Evolutionary conservation across 805 yeast species (phyloP).

Genomic region (Millerago galiae): DNA sequence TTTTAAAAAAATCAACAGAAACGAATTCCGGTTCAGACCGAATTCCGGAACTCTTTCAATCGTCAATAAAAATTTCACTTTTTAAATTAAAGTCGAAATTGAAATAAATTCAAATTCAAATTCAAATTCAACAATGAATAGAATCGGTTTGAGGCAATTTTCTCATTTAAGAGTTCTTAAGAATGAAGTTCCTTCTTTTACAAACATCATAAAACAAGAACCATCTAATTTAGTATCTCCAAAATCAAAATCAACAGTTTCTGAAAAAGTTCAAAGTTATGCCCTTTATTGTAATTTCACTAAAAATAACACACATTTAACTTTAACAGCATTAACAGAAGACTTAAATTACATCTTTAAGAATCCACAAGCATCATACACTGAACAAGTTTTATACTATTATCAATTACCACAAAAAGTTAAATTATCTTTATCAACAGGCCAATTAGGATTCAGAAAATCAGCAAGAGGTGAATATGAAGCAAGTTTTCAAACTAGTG

Average conservation of each 20-base stretch:
- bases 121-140: too few species aligned
- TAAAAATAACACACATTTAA: conserved; percentile 76
- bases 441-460: conserved; percentile 83
- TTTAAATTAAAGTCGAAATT: too few species aligned
- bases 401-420: conserved; percentile 75
- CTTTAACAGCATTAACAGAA: conserved; percentile 65
- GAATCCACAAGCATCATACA: conserved; percentile 49
- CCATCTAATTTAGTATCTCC: conserved; percentile 7
- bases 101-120: too few species aligned
- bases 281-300: conserved; percentile 72
- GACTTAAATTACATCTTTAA: conserved; percentile 53
- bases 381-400: conserved; percentile 71
- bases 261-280: conserved; percentile 44
- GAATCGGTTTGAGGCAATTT: too few species aligned
- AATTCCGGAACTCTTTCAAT: too few species aligned
- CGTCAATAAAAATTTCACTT: too few species aligned
- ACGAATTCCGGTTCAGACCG: too few species aligned
- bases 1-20: too few species aligned
- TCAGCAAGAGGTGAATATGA: conserved; percentile 90
- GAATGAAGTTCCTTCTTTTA: conserved; percentile 9
- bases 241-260: conserved; percentile 5
- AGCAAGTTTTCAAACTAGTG: conserved; percentile 80
- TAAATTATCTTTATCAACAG: conserved; percentile 64
- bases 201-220: neutral
- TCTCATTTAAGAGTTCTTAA: neutral